Evolutionary conservation across 2,329 filamentous ascomycete species (phyloP), one percentile per base, ranked within the genome.

Genomic region (Thielaviopsis cerberus): DNA sequence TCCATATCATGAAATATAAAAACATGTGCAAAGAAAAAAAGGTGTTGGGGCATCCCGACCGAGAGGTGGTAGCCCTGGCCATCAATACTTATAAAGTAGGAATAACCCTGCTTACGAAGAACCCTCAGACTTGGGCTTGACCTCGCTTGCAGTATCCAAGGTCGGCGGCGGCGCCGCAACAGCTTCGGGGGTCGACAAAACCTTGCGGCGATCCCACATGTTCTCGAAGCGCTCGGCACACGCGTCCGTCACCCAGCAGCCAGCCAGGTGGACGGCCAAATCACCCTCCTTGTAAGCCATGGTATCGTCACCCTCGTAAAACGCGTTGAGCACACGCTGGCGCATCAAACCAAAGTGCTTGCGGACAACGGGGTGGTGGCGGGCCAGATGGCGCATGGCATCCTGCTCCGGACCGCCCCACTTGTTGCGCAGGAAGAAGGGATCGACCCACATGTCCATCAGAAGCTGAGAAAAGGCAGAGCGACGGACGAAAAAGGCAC

Each of bases 381-480:
- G 53, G 53, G 53, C 48, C 52, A 61, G 20, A 25, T 61, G 59
- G 52, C 56, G 53, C 59, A 61, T 53, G 45, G 59, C 56, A 20
- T 61, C 59, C 59, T 61, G 59, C 53, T 61, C 59, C 11, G 55
- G 53, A 4, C 53, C 53, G 13, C n/a, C 56, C 53, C 57, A 61
- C n/a, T 58, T 58, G 56, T 56, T 58, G 55, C 56, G 59, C 11
- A 61, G 48, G 48, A 58, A 55, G 56, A 61, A 61, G 24, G 59
- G 59, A 17, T 61, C 59, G 20, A 55, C 55, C 59, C 59, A 61
- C 53, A 61, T 56, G 24, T 61, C 59, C 59, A 61, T 56, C n/a
- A 61, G 53, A 17, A 61, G 24, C 55, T 61, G 56, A 11, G 53
- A 58, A 22, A 61, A 58, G 22, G n/a, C 41, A 10, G 55, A 58